Evolutionary conservation across 495 filamentous ascomycete species (phyloP).

Genomic region (Saxophila tyrrhenica): DNA sequence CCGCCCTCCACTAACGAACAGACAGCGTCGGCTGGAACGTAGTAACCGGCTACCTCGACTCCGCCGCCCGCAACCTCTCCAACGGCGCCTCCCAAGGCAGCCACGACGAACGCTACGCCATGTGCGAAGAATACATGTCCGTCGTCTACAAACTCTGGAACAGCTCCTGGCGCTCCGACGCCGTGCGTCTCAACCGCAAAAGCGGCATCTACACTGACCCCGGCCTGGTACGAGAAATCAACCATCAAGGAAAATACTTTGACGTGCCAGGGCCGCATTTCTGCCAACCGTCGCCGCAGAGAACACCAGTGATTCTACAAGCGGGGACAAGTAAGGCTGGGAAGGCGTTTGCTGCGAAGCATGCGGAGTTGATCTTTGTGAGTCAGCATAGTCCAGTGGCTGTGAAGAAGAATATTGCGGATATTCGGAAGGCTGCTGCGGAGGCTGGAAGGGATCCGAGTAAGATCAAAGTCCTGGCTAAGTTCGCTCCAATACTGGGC

Average conservation of each 20-base stretch:
- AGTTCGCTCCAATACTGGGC: slow-evolving; percentile 37
- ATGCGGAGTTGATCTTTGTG: slow-evolving; percentile 47
- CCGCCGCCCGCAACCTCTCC: slow-evolving; percentile 52
- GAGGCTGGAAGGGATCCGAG: slow-evolving; percentile 36
- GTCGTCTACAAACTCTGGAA: slow-evolving; percentile 62
- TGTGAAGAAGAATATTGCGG: slow-evolving; percentile 37
- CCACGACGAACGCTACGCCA: slow-evolving; percentile 58
- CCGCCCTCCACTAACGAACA: neutral
- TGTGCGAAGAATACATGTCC: slow-evolving; percentile 56
- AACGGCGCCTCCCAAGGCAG: slow-evolving; percentile 40
- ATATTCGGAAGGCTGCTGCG: slow-evolving; percentile 37
- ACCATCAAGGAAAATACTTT: slow-evolving; percentile 57
- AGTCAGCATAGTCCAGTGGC: slow-evolving; percentile 38
- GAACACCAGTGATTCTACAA: slow-evolving; percentile 54
- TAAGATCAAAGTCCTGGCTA: slow-evolving; percentile 44
- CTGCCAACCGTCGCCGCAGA: slow-evolving; percentile 50
- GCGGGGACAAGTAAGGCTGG: slow-evolving; percentile 54
- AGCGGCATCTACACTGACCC: slow-evolving; percentile 50
- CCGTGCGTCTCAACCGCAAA: slow-evolving; percentile 45
- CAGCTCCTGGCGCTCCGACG: slow-evolving; percentile 58
- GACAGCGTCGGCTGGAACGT: slow-evolving; percentile 53
- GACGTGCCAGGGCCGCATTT: slow-evolving; percentile 54
- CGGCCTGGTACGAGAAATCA: slow-evolving; percentile 47
- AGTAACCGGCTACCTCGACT: slow-evolving; percentile 58
- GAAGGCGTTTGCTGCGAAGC: slow-evolving; percentile 50